Evolutionary conservation across 1,284 basidiomycete species (phyloP).

Genomic region (Fistulina hepatica): DNA sequence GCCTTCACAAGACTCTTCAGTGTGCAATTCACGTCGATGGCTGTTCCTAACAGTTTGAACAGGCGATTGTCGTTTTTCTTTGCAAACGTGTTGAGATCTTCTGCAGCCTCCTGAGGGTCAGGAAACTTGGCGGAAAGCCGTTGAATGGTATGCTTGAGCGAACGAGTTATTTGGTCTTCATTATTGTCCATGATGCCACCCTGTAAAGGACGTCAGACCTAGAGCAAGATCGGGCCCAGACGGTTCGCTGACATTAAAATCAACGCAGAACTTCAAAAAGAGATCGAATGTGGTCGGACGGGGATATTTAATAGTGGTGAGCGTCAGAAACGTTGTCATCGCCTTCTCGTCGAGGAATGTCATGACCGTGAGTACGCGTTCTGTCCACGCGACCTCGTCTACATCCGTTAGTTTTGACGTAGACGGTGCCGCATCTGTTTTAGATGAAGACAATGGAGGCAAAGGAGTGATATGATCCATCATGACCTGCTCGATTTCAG

Average conservation of each 20-base stretch:
- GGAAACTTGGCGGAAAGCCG: constrained; percentile 58
- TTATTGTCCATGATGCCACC: constrained; percentile 79
- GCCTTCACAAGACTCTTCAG: constrained; percentile 75
- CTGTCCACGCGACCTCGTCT: constrained; percentile 78
- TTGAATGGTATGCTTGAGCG: constrained; percentile 45
- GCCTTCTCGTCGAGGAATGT: constrained; percentile 54
- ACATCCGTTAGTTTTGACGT: constrained; percentile 46
- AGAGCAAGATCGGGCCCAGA: constrained; percentile 5
- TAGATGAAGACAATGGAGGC: constrained; percentile 34
- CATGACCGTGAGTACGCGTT: constrained; percentile 71
- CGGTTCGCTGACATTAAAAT: constrained; percentile 67
- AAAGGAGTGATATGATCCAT: constrained; percentile 75
- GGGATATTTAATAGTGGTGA: constrained; percentile 53
- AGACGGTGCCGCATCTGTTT: constrained; percentile 26
- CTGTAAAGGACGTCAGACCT: constrained; percentile 29
- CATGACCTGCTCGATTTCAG: constrained; percentile 42
- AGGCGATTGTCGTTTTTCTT: constrained; percentile 78
- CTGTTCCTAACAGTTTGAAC: constrained; percentile 75
- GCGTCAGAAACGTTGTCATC: constrained; percentile 43
- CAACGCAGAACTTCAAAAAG: constrained; percentile 61
- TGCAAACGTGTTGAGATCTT: constrained; percentile 79
- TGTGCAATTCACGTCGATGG: constrained; percentile 77
- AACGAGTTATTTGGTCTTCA: constrained; percentile 49
- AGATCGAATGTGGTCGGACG: constrained; percentile 53
- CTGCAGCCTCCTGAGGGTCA: constrained; percentile 64